phyloP scores from a whole-genome alignment of 176 grass and related monocot species.

The Otatea glauca region DNA sequence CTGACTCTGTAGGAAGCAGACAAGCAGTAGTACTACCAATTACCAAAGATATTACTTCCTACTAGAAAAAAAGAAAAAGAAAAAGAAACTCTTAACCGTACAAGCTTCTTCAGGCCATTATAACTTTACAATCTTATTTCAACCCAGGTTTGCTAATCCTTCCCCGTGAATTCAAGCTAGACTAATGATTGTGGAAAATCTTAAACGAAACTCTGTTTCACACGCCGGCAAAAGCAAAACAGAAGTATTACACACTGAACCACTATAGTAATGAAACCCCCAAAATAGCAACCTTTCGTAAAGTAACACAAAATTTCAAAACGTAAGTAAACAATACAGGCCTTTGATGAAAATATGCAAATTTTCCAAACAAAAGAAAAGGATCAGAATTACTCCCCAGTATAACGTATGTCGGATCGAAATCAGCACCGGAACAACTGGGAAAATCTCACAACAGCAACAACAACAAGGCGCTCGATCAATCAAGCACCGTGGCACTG shows the following conservation, averaged over 20 bases:
- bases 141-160: neutral
- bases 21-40: neutral
- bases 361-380: neutral
- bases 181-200: neutral
- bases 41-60: conserved; percentile 3
- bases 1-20: conserved; percentile 57
- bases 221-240: neutral
- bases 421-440: neutral
- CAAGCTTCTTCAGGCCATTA: neutral
- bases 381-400: neutral
- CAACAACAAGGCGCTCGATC: neutral
- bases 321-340: neutral
- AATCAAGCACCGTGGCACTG: neutral
- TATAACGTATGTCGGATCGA: neutral
- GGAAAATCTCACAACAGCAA: neutral
- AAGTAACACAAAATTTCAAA: neutral
- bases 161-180: neutral
- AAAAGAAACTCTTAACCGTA: neutral
- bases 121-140: neutral
- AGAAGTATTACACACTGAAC: conserved; percentile 2
- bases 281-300: conserved; percentile 13
- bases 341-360: neutral
- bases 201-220: neutral
- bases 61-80: neutral
- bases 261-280: neutral